Evolutionary conservation across 2,329 filamentous ascomycete species (phyloP), one percentile per base, ranked within the genome.

Genomic region (Beauveria varroae): DNA sequence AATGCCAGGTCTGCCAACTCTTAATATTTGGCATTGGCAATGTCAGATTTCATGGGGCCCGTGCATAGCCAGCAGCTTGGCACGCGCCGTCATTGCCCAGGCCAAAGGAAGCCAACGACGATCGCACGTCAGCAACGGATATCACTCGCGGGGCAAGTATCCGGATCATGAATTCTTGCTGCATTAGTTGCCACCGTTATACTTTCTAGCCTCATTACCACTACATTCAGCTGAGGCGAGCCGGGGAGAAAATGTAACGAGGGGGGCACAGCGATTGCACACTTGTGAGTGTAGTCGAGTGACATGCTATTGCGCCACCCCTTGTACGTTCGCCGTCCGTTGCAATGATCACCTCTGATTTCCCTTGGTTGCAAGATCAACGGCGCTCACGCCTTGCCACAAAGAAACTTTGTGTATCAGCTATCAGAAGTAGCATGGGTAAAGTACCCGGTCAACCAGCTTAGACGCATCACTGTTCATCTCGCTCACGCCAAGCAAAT

Each of bases 401-500:
- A 9, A 52, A n/a, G 18, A 43, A 7, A n/a, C 40, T 18, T n/a
- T 3, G 16, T n/a, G 5, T 14, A 22, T 18, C 12, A 26, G 54
- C 12, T 14, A 22, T 26, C 28, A 24, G n/a, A n/a, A n/a, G n/a
- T n/a, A 16, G 30, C 14, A 30, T 46, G 56, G 56, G 46, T 58
- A 50, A 22, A 43, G 56, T 51, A 58, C 56, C 56, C 56, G 50
- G 56, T 3, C 44, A 18, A 30, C 30, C 20, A 6, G 16, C 20
- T 14, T 8, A 37, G 18, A 22, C 46, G 56, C 37, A 43, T 34
- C 9, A 51, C 30, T 44, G 5, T 44, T 43, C 12, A 18, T 50
- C 12, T 22, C 28, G 56, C 46, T 51, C 46, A 43, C 37, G 56
- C 56, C 56, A 58, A 58, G 56, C 34, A 58, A 44, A 43, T 34